Evolutionary conservation across 495 filamentous ascomycete species (phyloP), one percentile per base, ranked within the genome.

Genomic region (Penicillium paxilli): DNA sequence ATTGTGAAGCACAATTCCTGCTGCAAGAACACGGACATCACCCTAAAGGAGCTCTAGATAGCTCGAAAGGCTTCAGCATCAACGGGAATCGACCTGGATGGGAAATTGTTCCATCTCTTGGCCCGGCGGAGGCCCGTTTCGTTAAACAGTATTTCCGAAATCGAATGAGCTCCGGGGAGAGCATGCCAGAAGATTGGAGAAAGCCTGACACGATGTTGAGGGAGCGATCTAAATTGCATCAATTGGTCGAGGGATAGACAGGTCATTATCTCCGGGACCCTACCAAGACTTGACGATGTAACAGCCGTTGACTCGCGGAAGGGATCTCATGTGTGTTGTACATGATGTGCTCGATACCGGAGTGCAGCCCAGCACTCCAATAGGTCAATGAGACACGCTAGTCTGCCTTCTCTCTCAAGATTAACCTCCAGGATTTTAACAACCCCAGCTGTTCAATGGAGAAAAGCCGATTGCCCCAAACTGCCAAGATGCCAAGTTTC

Each of bases 101-200:
- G 5, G 23, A 44, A 47, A n/a, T 24, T n/a, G 42, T 52, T 22
- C 30, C 17, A 26, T 16, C 35, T 35, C 62, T 65, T 68, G 65
- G 65, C 63, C 60, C 63, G 62, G 45, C 63, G 65, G 62, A 59
- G 47, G 21, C 49, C 62, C 59, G 60, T 30, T 44, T 48, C 40
- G 42, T 38, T 46, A 19, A 40, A 49, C 21, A 44, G 41, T 23
- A 20, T 38, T 20, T 25, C 30, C 51, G 25, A 38, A 6, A n/a
- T n/a, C n/a, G n/a, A n/a, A n/a, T n/a, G n/a, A n/a, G n/a, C n/a
- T n/a, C n/a, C n/a, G n/a, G n/a, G n/a, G 8, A 49, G 55, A 25
- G 26, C 55, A 17, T 37, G 41, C 8, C 30, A 23, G 21, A 12
- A 20, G n/a, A 38, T 20, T n/a, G 20, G 40, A 22, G n/a, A 42